Conservation (phyloP, 495 filamentous ascomycete species). For the Penicillium herquei region DNA sequence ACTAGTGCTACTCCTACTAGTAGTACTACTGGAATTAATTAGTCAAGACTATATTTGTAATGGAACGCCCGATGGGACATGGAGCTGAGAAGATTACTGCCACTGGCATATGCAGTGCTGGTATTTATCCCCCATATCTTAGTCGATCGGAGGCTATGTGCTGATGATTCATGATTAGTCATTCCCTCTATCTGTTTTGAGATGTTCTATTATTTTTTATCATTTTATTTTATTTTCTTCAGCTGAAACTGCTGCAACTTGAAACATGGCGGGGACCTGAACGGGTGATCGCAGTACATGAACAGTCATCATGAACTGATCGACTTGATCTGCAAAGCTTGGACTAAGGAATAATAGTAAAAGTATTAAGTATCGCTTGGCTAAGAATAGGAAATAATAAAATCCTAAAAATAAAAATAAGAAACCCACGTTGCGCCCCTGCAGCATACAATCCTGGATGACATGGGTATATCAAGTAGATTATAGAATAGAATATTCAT, state of each 20-base stretch:
- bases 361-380: no score
- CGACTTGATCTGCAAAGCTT: no score
- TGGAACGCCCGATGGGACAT: neutral
- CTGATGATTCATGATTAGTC: neutral
- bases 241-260: constrained; percentile 11
- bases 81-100: no score
- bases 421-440: constrained; percentile 26
- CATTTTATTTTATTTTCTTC: neutral
- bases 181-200: neutral
- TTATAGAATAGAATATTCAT: no score
- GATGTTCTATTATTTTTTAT: constrained; percentile 2
- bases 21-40: no score
- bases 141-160: neutral
- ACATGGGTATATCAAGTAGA: neutral
- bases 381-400: constrained; percentile 13
- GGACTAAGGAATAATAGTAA: no score
- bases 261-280: constrained; percentile 3
- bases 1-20: no score
- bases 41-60: no score
- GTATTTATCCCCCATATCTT: neutral
- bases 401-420: constrained; percentile 23
- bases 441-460: constrained; percentile 3
- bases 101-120: no score
- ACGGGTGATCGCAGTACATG: no score
- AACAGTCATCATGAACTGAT: no score